Base-by-base conservation (phyloP, 345 rosid species). In the Diplotaxis tenuifolia region DNA sequence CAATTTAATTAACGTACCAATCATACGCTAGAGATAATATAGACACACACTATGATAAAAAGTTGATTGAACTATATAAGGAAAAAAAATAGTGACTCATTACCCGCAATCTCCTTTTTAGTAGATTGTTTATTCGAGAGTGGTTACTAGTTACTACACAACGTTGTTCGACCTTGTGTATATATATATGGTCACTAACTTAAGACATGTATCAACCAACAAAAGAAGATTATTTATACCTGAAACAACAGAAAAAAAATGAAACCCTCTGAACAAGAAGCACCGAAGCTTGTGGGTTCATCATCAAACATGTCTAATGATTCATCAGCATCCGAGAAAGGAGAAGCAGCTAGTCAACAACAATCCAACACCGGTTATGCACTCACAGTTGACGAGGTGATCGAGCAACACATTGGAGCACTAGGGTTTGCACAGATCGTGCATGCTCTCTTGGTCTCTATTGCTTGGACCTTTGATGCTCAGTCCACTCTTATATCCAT, bases 381-480 rank as follows among this genome's bases (percentile, higher is more conserved):
- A 68, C 82, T 91, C 50, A 87, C 87, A 1, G 87, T 91, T 5
- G 97, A 91, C 14, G 90, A 87, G 11, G 91, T 83, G 65, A 31
- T 89, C 1, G 96, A 91, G 49, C 78, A 70, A 29, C 79, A 91
- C 73, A 72, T 86, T 0, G 96, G 96, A 10, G 55, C 86, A n/a
- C 72, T 91, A 5, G 96, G 97, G 1, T 10, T 82, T 7, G 83
- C 87, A 47, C 96, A 91, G 80, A 29, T 87, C 27, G 7, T 85
- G 38, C 97, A 89, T 29, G 90, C 85, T 54, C 53, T 88, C 8
- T 66, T 91, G 73, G 91, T 84, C 12, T 89, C 93, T 6, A 32
- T 89, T 0, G 87, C 91, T n/a, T 86, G 88, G 91, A 54, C 83
- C 20, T 87, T 91, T 15, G 96, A 91, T 68, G 81, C 97, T 4